A percentile compares a stretch with the other conserved stretches of the same genome.
Conservation (phyloP, 2,329 filamentous ascomycete genomes). For the Cytospora leucostoma region DNA sequence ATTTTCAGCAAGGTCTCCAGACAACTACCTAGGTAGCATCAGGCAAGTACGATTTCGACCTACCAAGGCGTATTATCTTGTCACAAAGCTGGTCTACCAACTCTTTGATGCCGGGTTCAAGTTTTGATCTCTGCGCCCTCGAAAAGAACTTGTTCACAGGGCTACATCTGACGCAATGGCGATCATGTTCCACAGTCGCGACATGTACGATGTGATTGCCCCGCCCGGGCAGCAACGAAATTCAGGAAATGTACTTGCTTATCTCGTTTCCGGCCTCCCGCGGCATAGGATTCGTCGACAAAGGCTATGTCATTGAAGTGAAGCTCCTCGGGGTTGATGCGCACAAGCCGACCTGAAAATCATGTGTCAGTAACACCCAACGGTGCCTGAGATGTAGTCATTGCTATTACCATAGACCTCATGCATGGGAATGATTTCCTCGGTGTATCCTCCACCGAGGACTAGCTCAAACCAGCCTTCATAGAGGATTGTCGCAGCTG, state of each 20-base stretch:
- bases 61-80: no score
- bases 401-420: slow-evolving; percentile 37
- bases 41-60: no score
- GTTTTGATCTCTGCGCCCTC: no score
- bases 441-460: slow-evolving; percentile 39
- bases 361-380: no score
- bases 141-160: no score
- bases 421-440: slow-evolving; percentile 40
- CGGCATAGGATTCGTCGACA: slow-evolving; percentile 12
- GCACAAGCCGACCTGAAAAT: not conserved
- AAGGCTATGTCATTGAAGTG: slow-evolving; percentile 17
- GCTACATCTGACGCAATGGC: not conserved
- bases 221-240: no score
- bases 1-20: not conserved
- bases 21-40: no score
- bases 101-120: no score
- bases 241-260: slow-evolving; percentile 8
- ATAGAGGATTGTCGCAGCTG: slow-evolving; percentile 40
- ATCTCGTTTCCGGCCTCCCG: slow-evolving; percentile 4
- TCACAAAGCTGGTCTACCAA: no score
- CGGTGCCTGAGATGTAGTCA: no score
- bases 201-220: no score
- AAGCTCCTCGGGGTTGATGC: slow-evolving; percentile 20
- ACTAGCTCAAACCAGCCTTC: slow-evolving; percentile 44
- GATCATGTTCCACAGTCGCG: no score